Evolutionary conservation across 805 yeast species (phyloP).

Genomic region (Suhomyces vadensis): DNA sequence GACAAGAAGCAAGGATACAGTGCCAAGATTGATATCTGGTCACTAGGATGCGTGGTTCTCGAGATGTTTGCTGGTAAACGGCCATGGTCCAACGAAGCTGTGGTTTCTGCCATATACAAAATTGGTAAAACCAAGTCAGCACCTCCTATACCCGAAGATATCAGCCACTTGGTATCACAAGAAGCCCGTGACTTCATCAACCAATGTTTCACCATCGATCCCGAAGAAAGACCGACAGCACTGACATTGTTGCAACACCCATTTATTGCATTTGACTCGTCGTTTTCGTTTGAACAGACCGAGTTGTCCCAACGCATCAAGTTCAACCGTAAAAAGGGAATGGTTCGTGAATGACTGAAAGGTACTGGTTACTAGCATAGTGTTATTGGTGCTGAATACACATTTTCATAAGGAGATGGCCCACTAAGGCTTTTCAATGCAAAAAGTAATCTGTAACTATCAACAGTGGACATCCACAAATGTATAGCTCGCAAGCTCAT

Average conservation of each 20-base stretch:
- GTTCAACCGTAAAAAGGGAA: conserved; percentile 25
- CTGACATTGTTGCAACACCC: conserved; percentile 54
- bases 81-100: conserved; percentile 97
- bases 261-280: conserved; percentile 44
- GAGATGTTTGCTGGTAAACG: conserved; percentile 98
- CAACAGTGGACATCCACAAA: too few relatives aligned
- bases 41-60: conserved; percentile 92
- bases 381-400: too few relatives aligned
- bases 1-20: conserved; percentile 85
- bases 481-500: too few relatives aligned
- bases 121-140: conserved; percentile 82
- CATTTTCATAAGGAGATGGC: too few relatives aligned
- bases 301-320: conserved; percentile 55
- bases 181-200: conserved; percentile 73
- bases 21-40: conserved; percentile 98
- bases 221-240: conserved; percentile 90
- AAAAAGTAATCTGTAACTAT: too few relatives aligned
- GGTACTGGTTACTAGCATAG: not conserved
- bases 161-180: conserved; percentile 58
- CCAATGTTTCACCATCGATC: conserved; percentile 71
- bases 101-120: conserved; percentile 91
- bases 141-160: conserved; percentile 96
- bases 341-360: not conserved
- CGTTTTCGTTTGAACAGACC: conserved; percentile 55
- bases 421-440: too few relatives aligned